Conservation (phyloP, 108 stramenopile species). For the Asterionellopsis glacialis region DNA sequence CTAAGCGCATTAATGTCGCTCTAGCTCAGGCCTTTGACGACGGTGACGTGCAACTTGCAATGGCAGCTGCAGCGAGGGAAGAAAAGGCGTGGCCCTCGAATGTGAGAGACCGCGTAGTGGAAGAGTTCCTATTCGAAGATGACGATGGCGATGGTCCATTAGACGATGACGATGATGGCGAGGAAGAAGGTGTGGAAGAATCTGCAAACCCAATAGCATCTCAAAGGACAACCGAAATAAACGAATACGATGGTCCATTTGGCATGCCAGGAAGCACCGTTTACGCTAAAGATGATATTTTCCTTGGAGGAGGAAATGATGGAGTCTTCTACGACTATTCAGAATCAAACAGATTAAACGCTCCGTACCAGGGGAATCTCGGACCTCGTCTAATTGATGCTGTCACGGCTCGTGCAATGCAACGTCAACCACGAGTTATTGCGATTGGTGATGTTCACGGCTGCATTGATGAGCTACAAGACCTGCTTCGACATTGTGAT, state of each 20-base stretch:
- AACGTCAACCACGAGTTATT: conserved; percentile 75
- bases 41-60: conserved; percentile 58
- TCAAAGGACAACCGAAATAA: conserved; percentile 10
- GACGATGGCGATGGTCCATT: conserved; percentile 47
- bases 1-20: conserved; percentile 52
- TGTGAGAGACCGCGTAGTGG: conserved; percentile 57
- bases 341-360: conserved; percentile 29
- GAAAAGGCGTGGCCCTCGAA: conserved; percentile 64
- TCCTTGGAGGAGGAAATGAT: conserved; percentile 63
- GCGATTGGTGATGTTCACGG: conserved; percentile 95
- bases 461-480: conserved; percentile 88
- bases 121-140: conserved; percentile 77
- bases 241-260: conserved; percentile 51
- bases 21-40: conserved; percentile 68
- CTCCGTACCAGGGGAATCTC: conserved; percentile 63
- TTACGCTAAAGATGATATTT: conserved; percentile 55
- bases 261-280: conserved; percentile 52
- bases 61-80: conserved; percentile 58
- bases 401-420: conserved; percentile 50
- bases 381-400: conserved; percentile 75
- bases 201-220: conserved; percentile 3
- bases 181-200: conserved; percentile 16
- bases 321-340: conserved; percentile 71
- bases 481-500: conserved; percentile 79
- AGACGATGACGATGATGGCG: conserved; percentile 7